phyloP scores from a whole-genome alignment of 139 green algal genomes.

The Micractinium sp. region DNA sequence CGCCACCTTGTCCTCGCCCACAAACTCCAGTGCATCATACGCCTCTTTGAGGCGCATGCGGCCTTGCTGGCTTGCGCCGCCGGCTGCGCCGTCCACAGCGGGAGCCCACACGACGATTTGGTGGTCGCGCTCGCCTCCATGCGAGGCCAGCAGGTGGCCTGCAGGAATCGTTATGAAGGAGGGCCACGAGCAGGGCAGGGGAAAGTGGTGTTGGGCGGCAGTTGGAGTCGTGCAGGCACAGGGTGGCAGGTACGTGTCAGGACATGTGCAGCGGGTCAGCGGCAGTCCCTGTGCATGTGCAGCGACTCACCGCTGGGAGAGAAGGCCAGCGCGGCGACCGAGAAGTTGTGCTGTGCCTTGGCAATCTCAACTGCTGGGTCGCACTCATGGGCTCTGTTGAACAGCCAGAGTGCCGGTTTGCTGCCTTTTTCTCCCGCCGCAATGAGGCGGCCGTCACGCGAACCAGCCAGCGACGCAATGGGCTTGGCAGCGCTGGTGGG shows the following conservation, averaged over 20 bases:
- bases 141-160: conserved; percentile 15
- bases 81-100: neutral
- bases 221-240: neutral
- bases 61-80: neutral
- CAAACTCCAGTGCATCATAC: conserved; percentile 13
- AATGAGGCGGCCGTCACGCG: neutral
- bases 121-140: conserved; percentile 12
- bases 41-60: neutral
- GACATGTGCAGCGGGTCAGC: neutral
- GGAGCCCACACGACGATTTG: conserved; percentile 17
- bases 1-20: neutral
- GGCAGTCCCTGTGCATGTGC: neutral
- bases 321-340: conserved; percentile 18
- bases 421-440: neutral
- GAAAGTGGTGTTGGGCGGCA: neutral
- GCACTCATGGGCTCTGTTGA: no score
- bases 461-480: neutral
- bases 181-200: no score
- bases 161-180: neutral
- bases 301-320: neutral
- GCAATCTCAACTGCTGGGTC: neutral
- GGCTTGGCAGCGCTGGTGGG: neutral
- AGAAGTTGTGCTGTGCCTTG: conserved; percentile 16
- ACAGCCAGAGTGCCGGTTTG: conserved; percentile 13
- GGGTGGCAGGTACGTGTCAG: neutral